A percentile compares a stretch with the other conserved stretches of the same genome.
Conservation (phyloP, 139 green algal species). For the Picochlorum sp. region DNA sequence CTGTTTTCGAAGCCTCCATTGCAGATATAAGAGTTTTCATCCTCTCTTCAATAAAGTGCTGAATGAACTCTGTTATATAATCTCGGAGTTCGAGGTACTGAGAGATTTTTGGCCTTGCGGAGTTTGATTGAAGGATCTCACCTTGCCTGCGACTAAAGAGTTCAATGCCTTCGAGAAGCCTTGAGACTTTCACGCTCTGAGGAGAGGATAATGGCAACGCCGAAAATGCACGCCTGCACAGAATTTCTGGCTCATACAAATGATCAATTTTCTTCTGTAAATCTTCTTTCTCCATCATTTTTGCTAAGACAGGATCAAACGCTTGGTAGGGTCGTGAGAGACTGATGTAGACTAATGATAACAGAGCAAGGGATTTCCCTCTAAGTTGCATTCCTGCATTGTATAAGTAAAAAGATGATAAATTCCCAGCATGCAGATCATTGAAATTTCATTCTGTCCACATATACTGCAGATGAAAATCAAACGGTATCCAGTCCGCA, state of each 20-base stretch:
- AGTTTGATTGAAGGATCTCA: not conserved
- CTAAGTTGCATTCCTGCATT: not conserved
- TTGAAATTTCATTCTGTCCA: no score
- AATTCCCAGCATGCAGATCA: no score
- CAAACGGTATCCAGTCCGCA: no score
- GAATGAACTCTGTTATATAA: conserved; percentile 7
- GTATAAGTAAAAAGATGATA: no score
- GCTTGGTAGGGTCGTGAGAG: not conserved
- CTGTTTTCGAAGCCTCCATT: conserved; percentile 7
- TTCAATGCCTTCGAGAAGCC: not conserved
- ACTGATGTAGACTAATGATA: not conserved
- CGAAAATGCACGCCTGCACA: not conserved
- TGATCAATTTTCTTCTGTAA: conserved; percentile 2
- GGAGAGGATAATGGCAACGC: not conserved
- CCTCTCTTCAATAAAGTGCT: not conserved
- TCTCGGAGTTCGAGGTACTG: not conserved
- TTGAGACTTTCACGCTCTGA: not conserved
- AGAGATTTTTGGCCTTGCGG: not conserved
- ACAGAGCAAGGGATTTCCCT: not conserved
- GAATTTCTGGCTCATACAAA: not conserved
- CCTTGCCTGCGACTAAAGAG: not conserved
- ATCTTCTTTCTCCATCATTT: not conserved
- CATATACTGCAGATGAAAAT: no score
- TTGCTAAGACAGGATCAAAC: conserved; percentile 12
- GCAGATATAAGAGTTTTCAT: not conserved